Evolutionary conservation across 2,329 filamentous ascomycete genomes (phyloP).

Genomic region (Sclerotinia borealis): DNA sequence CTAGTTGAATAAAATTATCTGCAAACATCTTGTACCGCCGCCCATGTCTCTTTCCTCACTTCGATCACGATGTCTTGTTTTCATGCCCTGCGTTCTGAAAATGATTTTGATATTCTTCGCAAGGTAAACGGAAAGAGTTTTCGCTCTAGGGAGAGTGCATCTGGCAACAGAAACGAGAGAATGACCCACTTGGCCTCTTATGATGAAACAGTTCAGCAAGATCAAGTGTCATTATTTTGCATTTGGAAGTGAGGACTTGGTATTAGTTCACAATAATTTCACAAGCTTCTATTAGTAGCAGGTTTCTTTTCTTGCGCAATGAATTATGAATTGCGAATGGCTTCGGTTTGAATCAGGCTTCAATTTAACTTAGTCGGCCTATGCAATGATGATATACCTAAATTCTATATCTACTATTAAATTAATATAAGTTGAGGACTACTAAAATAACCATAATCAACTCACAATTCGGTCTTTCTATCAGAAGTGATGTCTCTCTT

Average conservation of each 20-base stretch:
- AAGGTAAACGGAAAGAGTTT: no score
- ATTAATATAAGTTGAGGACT: constrained; percentile 6
- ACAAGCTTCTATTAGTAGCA: not conserved
- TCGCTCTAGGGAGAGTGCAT: no score
- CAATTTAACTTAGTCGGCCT: not conserved
- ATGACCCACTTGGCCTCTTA: not conserved
- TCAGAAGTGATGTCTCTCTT: constrained; percentile 16
- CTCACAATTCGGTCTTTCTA: constrained; percentile 32
- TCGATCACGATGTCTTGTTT: no score
- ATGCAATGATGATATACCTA: not conserved
- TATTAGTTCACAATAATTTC: not conserved
- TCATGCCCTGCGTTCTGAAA: no score
- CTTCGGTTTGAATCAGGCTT: not conserved
- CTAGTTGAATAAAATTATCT: no score
- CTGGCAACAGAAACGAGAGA: no score
- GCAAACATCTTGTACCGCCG: no score
- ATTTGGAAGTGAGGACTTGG: no score
- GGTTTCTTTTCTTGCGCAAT: not conserved
- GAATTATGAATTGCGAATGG: not conserved
- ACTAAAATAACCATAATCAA: constrained; percentile 17
- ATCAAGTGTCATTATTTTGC: not conserved
- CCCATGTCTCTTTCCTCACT: no score
- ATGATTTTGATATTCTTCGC: no score
- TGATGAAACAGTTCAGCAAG: not conserved
- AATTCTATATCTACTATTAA: constrained; percentile 1